Evolutionary conservation across 2,329 filamentous ascomycete species (phyloP), one percentile per base, ranked within the genome.

Genomic region (Coniella lustricola): DNA sequence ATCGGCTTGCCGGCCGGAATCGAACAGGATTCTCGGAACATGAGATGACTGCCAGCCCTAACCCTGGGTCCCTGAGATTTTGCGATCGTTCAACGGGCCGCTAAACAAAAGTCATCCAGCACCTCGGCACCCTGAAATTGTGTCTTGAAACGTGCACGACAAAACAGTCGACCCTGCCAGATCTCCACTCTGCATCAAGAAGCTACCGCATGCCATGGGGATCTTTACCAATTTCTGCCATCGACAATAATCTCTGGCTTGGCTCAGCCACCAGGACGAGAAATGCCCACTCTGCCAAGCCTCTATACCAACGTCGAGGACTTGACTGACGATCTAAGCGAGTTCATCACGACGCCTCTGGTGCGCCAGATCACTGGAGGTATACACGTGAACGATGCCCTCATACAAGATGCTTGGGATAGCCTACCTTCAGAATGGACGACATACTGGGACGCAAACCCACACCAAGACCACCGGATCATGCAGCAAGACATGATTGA

Each of bases 311-410:
- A 37, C 46, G 31, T 57, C 25, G 51, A 54, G 14, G 42, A 33
- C 35, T 62, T 63, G 38, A 56, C 59, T 3, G 29, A 56, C 2
- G 44, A 58, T 7, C 52, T 65, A 0, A 47, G 46, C 5, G 33
- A 45, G 1, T 62, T 65, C 25, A 49, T 61, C n/a, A 35, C 50
- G 4, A 55, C 60, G 7, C 54, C 62, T 4, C 48, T 65, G 12
- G 54, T 64, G 10, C 59, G 56, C 7, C 62, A 65, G 25, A 59
- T 65, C 29, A 62, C 61, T 1, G 62, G 62, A 3, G 62, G 58
- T n/a, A 59, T 65, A 25, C 62, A 65, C 44, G 62, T 64, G 45
- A 65, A 65, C 35, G 62, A 65, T 48, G 59, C 62, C 2, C 44
- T 65, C 25, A 60, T 64, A 42, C 32, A 58, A 34, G 39, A 60